A percentile compares a stretch with the other conserved stretches of the same genome.
phyloP scores from a whole-genome alignment of 352 stramenopile species.

The Phytopythium montanum region DNA sequence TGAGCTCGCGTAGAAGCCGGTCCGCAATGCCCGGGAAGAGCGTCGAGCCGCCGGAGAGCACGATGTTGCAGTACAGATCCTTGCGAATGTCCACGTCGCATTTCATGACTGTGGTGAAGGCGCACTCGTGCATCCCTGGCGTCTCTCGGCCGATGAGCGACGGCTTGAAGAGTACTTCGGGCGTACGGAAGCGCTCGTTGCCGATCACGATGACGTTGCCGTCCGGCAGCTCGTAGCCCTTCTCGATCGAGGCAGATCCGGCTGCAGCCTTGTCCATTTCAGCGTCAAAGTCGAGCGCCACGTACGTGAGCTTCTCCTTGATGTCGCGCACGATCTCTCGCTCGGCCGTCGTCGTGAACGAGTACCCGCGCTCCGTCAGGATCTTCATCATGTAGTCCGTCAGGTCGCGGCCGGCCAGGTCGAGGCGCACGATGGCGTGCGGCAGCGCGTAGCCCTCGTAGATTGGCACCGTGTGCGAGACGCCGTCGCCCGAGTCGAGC shows the following conservation, averaged over 20 bases:
- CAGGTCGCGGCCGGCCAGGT: constrained; percentile 92
- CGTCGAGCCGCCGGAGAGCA: constrained; percentile 90
- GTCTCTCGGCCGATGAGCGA: constrained; percentile 96
- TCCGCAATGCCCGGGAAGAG: constrained; percentile 95
- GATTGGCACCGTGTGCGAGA: constrained; percentile 91
- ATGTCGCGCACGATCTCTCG: constrained; percentile 93
- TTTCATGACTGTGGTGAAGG: constrained; percentile 98
- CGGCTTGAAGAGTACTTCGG: constrained; percentile 97
- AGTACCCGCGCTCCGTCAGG: constrained; percentile 87
- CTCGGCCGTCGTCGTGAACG: constrained; percentile 90
- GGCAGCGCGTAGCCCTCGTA: constrained; percentile 90
- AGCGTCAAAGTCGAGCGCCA: constrained; percentile 83
- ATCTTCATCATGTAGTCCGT: constrained; percentile 96
- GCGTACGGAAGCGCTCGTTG: constrained; percentile 94
- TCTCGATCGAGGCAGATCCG: constrained; percentile 91
- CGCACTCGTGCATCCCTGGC: constrained; percentile 93
- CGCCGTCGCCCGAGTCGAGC: constrained; percentile 91
- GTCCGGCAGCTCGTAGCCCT: constrained; percentile 96
- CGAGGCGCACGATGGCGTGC: constrained; percentile 88
- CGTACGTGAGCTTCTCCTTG: constrained; percentile 94
- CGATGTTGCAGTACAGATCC: constrained; percentile 98
- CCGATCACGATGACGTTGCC: constrained; percentile 93
- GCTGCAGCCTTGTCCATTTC: constrained; percentile 78
- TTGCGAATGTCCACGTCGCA: constrained; percentile 93
- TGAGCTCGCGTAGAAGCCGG: constrained; percentile 89